Evolutionary conservation across 1,284 basidiomycete genomes (phyloP), one percentile per base, ranked within the genome.

Genomic region (Somion occarium): DNA sequence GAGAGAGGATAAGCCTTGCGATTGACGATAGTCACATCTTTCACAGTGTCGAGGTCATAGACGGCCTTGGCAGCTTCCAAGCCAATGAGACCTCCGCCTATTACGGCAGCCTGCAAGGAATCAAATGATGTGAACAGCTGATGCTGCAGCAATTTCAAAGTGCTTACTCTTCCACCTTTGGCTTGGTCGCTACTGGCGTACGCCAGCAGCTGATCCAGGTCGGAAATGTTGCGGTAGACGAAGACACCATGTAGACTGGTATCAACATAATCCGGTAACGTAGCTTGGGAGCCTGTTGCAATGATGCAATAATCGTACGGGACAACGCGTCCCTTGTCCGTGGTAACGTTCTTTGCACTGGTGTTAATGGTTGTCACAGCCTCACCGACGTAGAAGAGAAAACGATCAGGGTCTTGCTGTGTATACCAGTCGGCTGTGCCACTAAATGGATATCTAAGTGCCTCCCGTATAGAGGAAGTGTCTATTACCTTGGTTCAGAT

Each of bases 51-150:
- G 54, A 86, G 71, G 64, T 90, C 85, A 57, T 83, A 79, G 3
- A 83, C 73, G 0, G 86, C 87, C 59, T 88, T 88, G 12, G 85
- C 86, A 0, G 86, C 86, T 68, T 89, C 87, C 23, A 90, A 72
- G 13, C 86, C 87, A 13, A 89, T 74, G 1, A 90, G 66, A 27
- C 86, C 86, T 18, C 85, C 86, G n/a, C 87, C 87, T 15, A 90
- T 74, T 2, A 89, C 78, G 3, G 78, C 73, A 0, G 79, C 83
- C 52, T 71, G 45, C 1, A 19, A 19, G 38, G 15, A 1, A 30
- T 50, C n/a, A 20, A 25, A 13, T 15, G 19, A 37, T 37, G 44
- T 46, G 42, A 30, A 27, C 26, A 51, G 20, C 11, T 38, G 39
- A 24, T 43, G 11, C 15, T 25, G 25, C 19, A 11, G 11, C n/a